phyloP scores from a whole-genome alignment of 768 basidiomycete genomes.

The Phanerochaete carnosa region DNA sequence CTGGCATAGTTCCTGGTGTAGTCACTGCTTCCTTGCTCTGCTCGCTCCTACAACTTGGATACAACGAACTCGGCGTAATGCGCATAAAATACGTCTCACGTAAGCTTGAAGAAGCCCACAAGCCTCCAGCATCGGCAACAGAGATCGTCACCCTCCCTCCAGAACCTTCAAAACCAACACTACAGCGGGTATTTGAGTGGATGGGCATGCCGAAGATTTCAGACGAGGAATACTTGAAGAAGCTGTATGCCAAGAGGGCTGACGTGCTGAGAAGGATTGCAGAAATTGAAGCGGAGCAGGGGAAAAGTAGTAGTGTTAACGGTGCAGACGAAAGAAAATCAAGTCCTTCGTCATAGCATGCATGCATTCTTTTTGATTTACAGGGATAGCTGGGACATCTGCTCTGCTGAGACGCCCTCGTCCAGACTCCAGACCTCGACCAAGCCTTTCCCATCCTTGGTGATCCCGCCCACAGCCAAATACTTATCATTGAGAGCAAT shows the following conservation, averaged over 20 bases:
- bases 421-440: slow-evolving; percentile 53
- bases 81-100: slow-evolving; percentile 57
- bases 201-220: slow-evolving; percentile 58
- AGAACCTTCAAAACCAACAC: slow-evolving; percentile 20
- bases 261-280: slow-evolving; percentile 53
- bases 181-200: slow-evolving; percentile 38
- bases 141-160: not conserved
- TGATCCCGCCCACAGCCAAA: slow-evolving; percentile 62
- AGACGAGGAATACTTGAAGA: slow-evolving; percentile 69
- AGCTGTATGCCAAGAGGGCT: slow-evolving; percentile 55
- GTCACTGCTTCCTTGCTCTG: slow-evolving; percentile 57
- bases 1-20: slow-evolving; percentile 55
- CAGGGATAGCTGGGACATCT: not conserved
- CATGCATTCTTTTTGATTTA: not conserved
- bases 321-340: not conserved
- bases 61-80: slow-evolving; percentile 63
- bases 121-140: not conserved
- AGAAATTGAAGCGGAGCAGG: slow-evolving; percentile 45
- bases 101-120: slow-evolving; percentile 18
- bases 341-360: not conserved
- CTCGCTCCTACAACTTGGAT: slow-evolving; percentile 59
- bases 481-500: slow-evolving; percentile 45
- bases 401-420: not conserved
- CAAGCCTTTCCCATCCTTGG: slow-evolving; percentile 51
- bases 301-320: slow-evolving; percentile 3